These are phyloP conservation scores for Mrakia frigida DNA, from an alignment of 768 basidiomycete species.

Conservation along the genomic window DNA sequence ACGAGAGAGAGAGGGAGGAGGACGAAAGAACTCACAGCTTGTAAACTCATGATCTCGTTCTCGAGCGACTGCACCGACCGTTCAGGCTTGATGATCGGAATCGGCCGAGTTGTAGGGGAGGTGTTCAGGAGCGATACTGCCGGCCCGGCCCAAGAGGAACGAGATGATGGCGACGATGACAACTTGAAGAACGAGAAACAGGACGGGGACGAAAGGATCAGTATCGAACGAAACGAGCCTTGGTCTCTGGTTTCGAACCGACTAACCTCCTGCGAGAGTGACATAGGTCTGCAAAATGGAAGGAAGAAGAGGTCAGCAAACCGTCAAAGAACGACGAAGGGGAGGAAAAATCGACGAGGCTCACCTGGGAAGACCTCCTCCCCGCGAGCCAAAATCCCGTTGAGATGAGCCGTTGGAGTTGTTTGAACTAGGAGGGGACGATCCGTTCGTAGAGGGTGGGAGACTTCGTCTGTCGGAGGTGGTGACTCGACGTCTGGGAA, in stretches of 20 bases:
- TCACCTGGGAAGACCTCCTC: constrained; percentile 25
- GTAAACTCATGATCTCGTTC: constrained; percentile 90
- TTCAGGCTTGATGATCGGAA: constrained; percentile 49
- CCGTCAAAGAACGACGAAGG: too few species aligned
- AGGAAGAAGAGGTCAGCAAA: too few species aligned
- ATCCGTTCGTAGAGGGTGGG: neutral
- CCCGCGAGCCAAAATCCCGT: constrained; percentile 29
- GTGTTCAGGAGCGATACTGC: constrained; percentile 59
- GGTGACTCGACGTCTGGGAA: neutral
- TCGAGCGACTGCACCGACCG: constrained; percentile 80
- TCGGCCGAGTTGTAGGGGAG: constrained; percentile 46
- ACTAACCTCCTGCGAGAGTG: constrained; percentile 32
- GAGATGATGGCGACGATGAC: constrained; percentile 46
- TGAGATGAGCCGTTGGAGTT: constrained; percentile 4
- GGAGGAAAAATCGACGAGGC: too few species aligned
- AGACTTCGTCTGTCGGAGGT: neutral
- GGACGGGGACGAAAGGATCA: too few species aligned
- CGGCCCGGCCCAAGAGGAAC: constrained; percentile 50
- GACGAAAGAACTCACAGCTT: constrained; percentile 51
- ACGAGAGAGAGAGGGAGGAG: neutral
- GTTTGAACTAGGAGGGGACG: constrained; percentile 5
- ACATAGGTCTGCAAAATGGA: constrained; percentile 11
- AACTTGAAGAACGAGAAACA: constrained; percentile 37
- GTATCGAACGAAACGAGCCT: too few species aligned
- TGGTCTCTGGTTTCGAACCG: neutral